Conservation (phyloP, 352 stramenopile species). For the Phytophthora pisi region DNA sequence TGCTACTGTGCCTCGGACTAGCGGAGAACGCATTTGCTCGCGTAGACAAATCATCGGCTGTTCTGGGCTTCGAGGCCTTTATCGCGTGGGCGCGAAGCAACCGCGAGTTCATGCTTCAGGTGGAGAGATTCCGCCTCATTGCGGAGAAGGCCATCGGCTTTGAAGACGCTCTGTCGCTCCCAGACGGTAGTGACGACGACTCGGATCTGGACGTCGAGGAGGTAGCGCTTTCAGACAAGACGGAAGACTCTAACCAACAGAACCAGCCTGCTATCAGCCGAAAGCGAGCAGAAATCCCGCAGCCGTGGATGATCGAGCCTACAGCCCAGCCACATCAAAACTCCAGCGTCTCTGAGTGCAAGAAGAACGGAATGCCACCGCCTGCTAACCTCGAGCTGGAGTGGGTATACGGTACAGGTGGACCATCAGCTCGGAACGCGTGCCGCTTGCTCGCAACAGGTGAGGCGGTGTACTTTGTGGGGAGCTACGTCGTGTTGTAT, state of each 20-base stretch:
- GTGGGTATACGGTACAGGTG: conserved; percentile 79
- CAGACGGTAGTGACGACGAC: conserved; percentile 72
- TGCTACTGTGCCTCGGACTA: conserved; percentile 54
- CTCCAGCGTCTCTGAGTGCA: conserved; percentile 1
- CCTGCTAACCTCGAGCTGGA: conserved; percentile 71
- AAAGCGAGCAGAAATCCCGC: conserved; percentile 30
- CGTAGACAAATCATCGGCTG: conserved; percentile 50
- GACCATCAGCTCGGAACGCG: conserved; percentile 49
- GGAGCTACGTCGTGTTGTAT: conserved; percentile 81
- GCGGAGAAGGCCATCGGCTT: conserved; percentile 70
- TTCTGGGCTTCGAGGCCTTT: conserved; percentile 80
- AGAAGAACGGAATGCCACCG: conserved; percentile 43
- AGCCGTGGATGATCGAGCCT: conserved; percentile 62
- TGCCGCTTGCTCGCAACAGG: conserved; percentile 56
- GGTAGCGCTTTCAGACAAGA: conserved; percentile 6
- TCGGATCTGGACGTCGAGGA: conserved; percentile 74
- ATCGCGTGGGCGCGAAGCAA: conserved; percentile 85
- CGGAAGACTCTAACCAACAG: neutral
- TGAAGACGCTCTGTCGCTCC: conserved; percentile 67
- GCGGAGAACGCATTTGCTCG: conserved; percentile 62
- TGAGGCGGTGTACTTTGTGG: conserved; percentile 76
- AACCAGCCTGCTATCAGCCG: neutral
- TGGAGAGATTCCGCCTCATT: conserved; percentile 79
- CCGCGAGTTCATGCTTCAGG: conserved; percentile 85
- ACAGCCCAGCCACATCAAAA: conserved; percentile 8